Percentiles rank a stretch among this genome's conserved stretches.
These are phyloP conservation scores for Agastache rugosa DNA, from an alignment of 257 asterid species.

Conservation along the genomic window DNA sequence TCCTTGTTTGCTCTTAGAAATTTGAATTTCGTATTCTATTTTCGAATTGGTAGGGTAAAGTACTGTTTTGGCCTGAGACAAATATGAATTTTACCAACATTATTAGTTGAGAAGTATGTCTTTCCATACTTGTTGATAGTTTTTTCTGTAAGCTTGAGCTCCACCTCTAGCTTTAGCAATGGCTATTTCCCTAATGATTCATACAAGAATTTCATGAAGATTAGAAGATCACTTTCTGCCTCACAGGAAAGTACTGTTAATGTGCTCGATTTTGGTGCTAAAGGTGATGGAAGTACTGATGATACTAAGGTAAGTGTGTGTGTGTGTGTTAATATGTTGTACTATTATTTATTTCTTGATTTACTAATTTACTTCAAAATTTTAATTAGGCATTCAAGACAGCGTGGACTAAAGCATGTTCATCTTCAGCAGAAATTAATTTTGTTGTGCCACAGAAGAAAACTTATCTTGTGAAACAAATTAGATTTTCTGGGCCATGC, in stretches of 20 bases:
- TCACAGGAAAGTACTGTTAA: constrained; percentile 39
- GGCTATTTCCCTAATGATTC: constrained; percentile 26
- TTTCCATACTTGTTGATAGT: constrained; percentile 33
- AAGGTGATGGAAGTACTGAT: constrained; percentile 64
- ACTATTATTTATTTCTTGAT: not conserved
- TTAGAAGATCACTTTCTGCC: constrained; percentile 26
- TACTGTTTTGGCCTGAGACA: too few species aligned
- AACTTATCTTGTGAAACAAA: constrained; percentile 50
- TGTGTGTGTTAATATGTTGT: too few species aligned
- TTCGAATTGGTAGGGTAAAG: too few species aligned
- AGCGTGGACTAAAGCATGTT: constrained; percentile 63
- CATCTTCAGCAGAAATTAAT: constrained; percentile 45
- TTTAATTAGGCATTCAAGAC: constrained; percentile 51
- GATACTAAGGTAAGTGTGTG: constrained; percentile 51
- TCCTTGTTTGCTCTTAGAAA: too few species aligned
- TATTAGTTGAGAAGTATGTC: constrained; percentile 21
- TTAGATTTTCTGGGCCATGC: constrained; percentile 69
- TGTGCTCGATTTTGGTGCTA: constrained; percentile 62
- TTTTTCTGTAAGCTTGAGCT: constrained; percentile 28
- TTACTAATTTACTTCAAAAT: not conserved
- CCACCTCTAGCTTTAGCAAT: constrained; percentile 26
- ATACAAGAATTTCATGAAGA: constrained; percentile 21
- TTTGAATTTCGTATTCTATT: too few species aligned
- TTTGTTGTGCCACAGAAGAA: constrained; percentile 49
- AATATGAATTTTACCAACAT: too few species aligned